Percentiles rank a stretch among this genome's conserved stretches.
Conservation (phyloP, 2,329 filamentous ascomycete species). For the Scortechinia acanthostroma region DNA sequence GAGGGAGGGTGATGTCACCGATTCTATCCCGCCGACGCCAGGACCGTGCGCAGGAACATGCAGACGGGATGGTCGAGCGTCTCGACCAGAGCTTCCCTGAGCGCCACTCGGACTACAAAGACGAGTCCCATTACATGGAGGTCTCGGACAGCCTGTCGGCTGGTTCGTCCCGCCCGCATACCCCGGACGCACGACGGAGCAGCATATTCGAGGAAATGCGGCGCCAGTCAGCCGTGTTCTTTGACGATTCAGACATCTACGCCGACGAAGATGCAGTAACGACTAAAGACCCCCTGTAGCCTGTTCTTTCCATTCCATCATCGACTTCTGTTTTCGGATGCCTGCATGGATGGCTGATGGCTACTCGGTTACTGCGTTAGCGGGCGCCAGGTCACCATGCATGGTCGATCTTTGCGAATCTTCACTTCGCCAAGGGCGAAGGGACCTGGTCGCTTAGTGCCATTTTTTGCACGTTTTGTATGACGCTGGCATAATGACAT, state of each 20-base stretch:
- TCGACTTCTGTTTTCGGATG: too few relatives aligned
- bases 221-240: conserved; percentile 34
- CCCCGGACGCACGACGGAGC: conserved; percentile 10
- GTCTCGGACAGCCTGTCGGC: not conserved
- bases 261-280: not conserved
- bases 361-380: too few relatives aligned
- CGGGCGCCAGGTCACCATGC: too few relatives aligned
- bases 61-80: not conserved
- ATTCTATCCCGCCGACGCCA: not conserved
- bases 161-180: not conserved
- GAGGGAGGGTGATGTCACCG: conserved; percentile 4
- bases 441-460: too few relatives aligned
- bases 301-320: too few relatives aligned
- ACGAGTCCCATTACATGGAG: not conserved
- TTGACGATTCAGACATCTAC: conserved; percentile 19
- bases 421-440: too few relatives aligned
- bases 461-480: too few relatives aligned
- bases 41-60: not conserved
- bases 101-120: not conserved
- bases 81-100: not conserved
- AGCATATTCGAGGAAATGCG: conserved; percentile 30
- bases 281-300: too few relatives aligned
- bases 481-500: too few relatives aligned
- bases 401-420: too few relatives aligned
- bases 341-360: too few relatives aligned